Evolutionary conservation across 352 stramenopile species (phyloP).

Genomic region (Phytopythium boreale): DNA sequence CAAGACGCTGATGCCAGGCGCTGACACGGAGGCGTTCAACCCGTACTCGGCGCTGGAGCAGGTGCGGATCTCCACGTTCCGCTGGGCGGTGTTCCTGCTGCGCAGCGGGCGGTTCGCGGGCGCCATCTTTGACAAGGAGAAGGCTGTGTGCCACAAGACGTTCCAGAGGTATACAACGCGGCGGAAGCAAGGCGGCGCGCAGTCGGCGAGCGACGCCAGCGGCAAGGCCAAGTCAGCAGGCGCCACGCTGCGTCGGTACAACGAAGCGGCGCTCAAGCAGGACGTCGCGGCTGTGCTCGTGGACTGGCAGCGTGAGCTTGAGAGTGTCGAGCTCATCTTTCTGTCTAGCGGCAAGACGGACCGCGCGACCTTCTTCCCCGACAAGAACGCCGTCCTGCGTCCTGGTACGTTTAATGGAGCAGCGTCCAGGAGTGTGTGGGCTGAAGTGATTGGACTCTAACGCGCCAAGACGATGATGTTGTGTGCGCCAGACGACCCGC

Average conservation of each 20-base stretch:
- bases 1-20: constrained; percentile 60
- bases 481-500: constrained; percentile 37
- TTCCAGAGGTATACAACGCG: constrained; percentile 93
- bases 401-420: constrained; percentile 14
- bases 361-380: constrained; percentile 72
- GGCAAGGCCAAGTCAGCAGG: constrained; percentile 92
- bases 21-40: constrained; percentile 53
- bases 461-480: constrained; percentile 1
- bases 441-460: constrained; percentile 3
- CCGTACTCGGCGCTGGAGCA: constrained; percentile 49
- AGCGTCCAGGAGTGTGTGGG: not conserved
- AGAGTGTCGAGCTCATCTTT: constrained; percentile 63
- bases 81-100: constrained; percentile 88
- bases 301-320: constrained; percentile 73
- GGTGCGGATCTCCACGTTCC: constrained; percentile 51
- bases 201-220: constrained; percentile 83
- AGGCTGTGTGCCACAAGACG: constrained; percentile 90
- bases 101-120: constrained; percentile 91
- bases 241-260: constrained; percentile 90
- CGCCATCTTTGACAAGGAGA: constrained; percentile 87
- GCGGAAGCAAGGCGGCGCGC: constrained; percentile 91
- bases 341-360: constrained; percentile 70
- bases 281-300: constrained; percentile 82
- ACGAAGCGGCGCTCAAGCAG: constrained; percentile 88
- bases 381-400: constrained; percentile 63